Evolutionary conservation across 306 rosid species (phyloP).

Genomic region (Lagenaria siceraria): DNA sequence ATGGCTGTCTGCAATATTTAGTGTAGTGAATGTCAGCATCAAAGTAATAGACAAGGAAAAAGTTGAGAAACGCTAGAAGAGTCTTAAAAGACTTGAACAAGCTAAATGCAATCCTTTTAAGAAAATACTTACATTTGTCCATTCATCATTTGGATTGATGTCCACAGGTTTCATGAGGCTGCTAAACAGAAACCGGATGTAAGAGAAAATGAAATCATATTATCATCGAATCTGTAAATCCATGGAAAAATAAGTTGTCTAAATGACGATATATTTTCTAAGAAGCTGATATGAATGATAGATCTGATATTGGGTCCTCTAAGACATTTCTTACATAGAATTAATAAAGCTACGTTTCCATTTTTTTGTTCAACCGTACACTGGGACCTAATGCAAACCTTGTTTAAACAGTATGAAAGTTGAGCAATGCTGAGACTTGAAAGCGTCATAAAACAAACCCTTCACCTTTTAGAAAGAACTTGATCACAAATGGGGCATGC

Average conservation of each 20-base stretch:
- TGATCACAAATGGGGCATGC: constrained; percentile 94
- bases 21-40: constrained; percentile 15
- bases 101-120: not conserved
- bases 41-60: constrained; percentile 6
- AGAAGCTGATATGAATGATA: constrained; percentile 1
- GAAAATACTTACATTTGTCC: constrained; percentile 67
- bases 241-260: not conserved
- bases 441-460: constrained; percentile 1
- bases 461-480: constrained; percentile 94
- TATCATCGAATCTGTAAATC: not conserved
- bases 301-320: not conserved
- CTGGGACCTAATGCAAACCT: not conserved
- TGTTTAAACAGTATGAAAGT: constrained; percentile 1
- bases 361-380: not conserved
- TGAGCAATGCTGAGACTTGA: not conserved
- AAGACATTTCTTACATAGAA: not conserved
- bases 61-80: not conserved
- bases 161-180: constrained; percentile 96
- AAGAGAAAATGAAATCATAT: constrained; percentile 1
- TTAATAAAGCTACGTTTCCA: not conserved
- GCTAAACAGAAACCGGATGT: constrained; percentile 25
- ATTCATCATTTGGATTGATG: constrained; percentile 85
- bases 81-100: not conserved
- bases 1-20: constrained; percentile 75
- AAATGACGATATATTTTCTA: not conserved